Base-by-base conservation (phyloP, 2,329 filamentous ascomycete genomes). In the Xylariales sp. region DNA sequence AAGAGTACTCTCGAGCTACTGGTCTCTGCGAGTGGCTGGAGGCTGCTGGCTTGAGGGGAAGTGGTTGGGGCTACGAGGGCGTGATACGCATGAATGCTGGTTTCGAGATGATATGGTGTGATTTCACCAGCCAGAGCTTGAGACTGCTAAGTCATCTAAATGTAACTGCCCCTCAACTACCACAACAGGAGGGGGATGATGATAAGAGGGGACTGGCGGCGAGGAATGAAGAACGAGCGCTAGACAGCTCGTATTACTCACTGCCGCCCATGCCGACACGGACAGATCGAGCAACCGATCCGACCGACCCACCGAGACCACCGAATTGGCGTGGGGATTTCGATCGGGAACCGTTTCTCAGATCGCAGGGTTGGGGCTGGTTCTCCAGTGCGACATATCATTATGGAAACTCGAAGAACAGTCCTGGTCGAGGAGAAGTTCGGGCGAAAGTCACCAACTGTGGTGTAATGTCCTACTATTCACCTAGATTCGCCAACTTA, bases 31-130 rank as follows among this genome's bases (percentile, higher is more conserved):
- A 66, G 18, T 74, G 71, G 69, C 55, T 73, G 6, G 48, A 48
- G 19, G 52, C 57, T 7, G 53, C 59, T 3, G 57, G 62, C 1
- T 59, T 74, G 11, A 62, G 71, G 5, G 69, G 69, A 1, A 45
- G 47, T 7, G 69, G 66, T 4, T 73, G 68, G 70, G 70, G 69
- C 27, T 65, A 69, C 22, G 71, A 76, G 49, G 71, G 68, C 2
- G 56, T 73, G 25, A 64, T 74, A 31, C 61, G 70, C 43, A 74
- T 74, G 70, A 73, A 74, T 49, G 66, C 70, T 10, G 70, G 68
- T 4, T 74, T 74, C 44, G 70, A 74, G 54, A 55, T 73, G 51
- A 71, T 73, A n/a, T 72, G 70, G 70, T 74, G 71, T 47, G 61
- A 73, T 43, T 74, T 74, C 39, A 53, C 59, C 18, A 68, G 66